phyloP scores from a whole-genome alignment of 345 rosid genomes.

The Carallia brachiata region DNA sequence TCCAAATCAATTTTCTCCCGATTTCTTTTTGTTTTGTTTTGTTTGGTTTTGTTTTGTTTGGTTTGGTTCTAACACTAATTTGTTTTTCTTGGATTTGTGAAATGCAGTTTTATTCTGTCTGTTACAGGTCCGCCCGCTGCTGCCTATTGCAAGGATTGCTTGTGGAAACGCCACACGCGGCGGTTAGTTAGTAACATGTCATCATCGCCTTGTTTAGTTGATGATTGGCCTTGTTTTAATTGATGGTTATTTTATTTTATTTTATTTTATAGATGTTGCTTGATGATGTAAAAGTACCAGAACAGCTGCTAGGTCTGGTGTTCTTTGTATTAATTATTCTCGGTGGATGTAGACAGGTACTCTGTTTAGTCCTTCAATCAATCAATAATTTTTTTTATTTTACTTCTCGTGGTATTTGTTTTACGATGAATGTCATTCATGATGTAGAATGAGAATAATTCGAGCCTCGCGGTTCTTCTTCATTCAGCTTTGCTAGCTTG shows the following conservation, averaged over 20 bases:
- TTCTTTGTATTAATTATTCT: conserved; percentile 43
- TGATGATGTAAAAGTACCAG: conserved; percentile 80
- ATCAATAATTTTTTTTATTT: too few relatives aligned
- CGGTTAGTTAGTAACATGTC: background rate
- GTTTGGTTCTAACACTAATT: too few relatives aligned
- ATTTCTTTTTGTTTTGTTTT: too few relatives aligned
- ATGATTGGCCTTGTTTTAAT: background rate
- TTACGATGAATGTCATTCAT: conserved; percentile 26
- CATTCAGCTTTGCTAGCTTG: conserved; percentile 72
- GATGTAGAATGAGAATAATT: conserved; percentile 45
- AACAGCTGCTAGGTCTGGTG: conserved; percentile 73
- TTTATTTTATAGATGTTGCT: conserved; percentile 71
- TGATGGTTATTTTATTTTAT: too few relatives aligned
- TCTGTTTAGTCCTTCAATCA: conserved; percentile 18
- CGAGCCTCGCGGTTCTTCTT: conserved; percentile 48
- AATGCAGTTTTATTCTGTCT: too few relatives aligned
- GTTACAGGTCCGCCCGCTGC: too few relatives aligned
- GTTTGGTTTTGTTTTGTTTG: too few relatives aligned
- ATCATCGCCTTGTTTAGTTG: too few relatives aligned
- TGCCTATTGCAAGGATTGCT: too few relatives aligned
- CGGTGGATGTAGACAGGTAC: conserved; percentile 68
- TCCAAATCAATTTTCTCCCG: too few relatives aligned
- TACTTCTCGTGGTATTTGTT: conserved; percentile 14
- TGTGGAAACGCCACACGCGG: too few relatives aligned
- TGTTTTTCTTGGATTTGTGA: too few relatives aligned